A percentile compares a stretch with the other conserved stretches of the same genome.
These are phyloP conservation scores for Penicillium digitatum DNA, from an alignment of 2,329 filamentous ascomycete species.

Conservation along the genomic window DNA sequence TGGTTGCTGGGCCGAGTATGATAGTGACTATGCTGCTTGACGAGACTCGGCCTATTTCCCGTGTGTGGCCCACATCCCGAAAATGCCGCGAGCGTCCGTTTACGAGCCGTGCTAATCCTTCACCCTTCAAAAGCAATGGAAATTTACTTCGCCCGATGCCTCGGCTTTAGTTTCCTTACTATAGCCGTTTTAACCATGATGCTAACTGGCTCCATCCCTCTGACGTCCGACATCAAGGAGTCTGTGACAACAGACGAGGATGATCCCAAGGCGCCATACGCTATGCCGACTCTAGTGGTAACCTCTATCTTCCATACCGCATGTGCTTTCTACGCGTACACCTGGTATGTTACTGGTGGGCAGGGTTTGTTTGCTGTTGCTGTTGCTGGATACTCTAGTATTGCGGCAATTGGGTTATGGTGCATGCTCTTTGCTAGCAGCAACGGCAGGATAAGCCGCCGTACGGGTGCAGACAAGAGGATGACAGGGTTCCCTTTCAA, in stretches of 20 bases:
- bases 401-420: slow-evolving; percentile 64
- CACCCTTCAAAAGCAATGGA: slow-evolving; percentile 53
- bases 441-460: slow-evolving; percentile 56
- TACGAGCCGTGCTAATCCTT: slow-evolving; percentile 10
- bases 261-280: slow-evolving; percentile 57
- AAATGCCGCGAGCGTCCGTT: background rate
- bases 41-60: slow-evolving; percentile 53
- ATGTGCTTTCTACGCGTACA: slow-evolving; percentile 65
- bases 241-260: slow-evolving; percentile 42
- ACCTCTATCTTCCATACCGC: slow-evolving; percentile 63
- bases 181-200: slow-evolving; percentile 63
- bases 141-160: slow-evolving; percentile 67
- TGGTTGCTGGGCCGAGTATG: slow-evolving; percentile 59
- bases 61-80: slow-evolving; percentile 37
- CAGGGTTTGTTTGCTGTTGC: slow-evolving; percentile 60
- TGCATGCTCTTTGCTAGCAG: slow-evolving; percentile 57
- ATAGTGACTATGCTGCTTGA: slow-evolving; percentile 58
- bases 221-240: slow-evolving; percentile 50
- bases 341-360: slow-evolving; percentile 55
- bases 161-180: slow-evolving; percentile 64
- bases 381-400: slow-evolving; percentile 52
- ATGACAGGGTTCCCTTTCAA: slow-evolving; percentile 63
- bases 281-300: slow-evolving; percentile 62
- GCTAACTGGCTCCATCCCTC: slow-evolving; percentile 66
- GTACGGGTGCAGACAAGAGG: slow-evolving; percentile 64